phyloP scores from a whole-genome alignment of 2,329 filamentous ascomycete species.

The Geosmithia morbida region DNA sequence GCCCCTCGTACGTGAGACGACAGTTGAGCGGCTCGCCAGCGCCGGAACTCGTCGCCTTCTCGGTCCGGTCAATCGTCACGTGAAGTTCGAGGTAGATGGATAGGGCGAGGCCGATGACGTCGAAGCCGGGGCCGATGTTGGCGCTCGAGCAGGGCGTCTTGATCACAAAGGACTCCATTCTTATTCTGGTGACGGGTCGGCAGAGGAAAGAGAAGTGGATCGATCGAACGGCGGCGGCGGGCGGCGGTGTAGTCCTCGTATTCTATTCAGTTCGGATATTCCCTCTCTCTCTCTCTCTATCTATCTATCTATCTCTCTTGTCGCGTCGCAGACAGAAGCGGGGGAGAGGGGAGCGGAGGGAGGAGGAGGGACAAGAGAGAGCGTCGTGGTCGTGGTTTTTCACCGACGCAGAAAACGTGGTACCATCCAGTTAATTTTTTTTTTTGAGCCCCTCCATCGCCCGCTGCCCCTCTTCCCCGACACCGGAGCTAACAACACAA shows the following conservation, averaged over 20 bases:
- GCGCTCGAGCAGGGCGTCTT: slow-evolving; percentile 86
- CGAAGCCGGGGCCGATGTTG: slow-evolving; percentile 95
- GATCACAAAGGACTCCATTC: slow-evolving; percentile 52
- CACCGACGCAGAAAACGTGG: no score
- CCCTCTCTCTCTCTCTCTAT: no score
- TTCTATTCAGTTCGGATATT: no score
- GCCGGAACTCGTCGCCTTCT: slow-evolving; percentile 31
- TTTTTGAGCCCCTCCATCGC: background rate
- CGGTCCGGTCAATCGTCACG: slow-evolving; percentile 57
- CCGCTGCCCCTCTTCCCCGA: background rate
- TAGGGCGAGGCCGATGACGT: slow-evolving; percentile 90
- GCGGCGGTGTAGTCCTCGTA: no score
- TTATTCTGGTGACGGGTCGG: background rate
- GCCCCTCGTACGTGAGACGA: slow-evolving; percentile 78
- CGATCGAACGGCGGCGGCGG: background rate
- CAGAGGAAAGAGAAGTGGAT: background rate
- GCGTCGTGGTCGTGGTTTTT: background rate
- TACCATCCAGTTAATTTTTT: no score
- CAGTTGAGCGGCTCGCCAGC: slow-evolving; percentile 60
- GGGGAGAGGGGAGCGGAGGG: no score
- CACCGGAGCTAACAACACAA: background rate
- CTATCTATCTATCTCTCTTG: no score
- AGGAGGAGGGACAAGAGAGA: no score
- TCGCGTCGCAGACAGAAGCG: no score
- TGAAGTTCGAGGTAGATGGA: slow-evolving; percentile 86